Conservation (phyloP, 345 rosid species). For the Dovyalis caffra region DNA sequence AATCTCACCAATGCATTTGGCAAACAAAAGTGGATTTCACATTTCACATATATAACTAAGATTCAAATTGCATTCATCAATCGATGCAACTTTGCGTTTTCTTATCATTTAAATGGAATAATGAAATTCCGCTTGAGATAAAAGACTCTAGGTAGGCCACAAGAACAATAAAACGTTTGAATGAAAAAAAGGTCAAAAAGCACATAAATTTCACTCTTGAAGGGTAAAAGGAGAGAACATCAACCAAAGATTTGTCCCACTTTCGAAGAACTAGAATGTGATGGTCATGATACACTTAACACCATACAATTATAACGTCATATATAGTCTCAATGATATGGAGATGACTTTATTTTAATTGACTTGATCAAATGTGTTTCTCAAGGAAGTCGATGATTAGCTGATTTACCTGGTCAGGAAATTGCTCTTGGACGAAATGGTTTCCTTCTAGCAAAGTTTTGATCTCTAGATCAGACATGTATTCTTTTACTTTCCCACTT, state of each 20-base stretch:
- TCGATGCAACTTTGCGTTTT: no score
- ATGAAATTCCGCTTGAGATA: no score
- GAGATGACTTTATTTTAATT: not conserved
- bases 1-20: no score
- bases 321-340: not conserved
- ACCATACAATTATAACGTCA: no score
- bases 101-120: no score
- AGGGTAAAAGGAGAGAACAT: not conserved
- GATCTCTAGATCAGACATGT: constrained; percentile 12
- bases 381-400: constrained; percentile 19
- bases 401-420: constrained; percentile 23
- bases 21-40: no score
- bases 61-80: no score
- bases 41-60: no score
- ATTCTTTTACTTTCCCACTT: constrained; percentile 15
- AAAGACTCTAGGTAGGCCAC: no score
- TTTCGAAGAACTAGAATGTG: not conserved
- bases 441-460: constrained; percentile 17
- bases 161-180: not conserved
- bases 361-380: constrained; percentile 5
- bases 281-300: no score
- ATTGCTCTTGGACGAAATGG: constrained; percentile 29
- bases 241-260: not conserved
- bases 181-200: no score
- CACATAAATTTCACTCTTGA: not conserved